These are phyloP conservation scores for Hamigera avellanea DNA, from an alignment of 495 filamentous ascomycete species.

Conservation along the genomic window DNA sequence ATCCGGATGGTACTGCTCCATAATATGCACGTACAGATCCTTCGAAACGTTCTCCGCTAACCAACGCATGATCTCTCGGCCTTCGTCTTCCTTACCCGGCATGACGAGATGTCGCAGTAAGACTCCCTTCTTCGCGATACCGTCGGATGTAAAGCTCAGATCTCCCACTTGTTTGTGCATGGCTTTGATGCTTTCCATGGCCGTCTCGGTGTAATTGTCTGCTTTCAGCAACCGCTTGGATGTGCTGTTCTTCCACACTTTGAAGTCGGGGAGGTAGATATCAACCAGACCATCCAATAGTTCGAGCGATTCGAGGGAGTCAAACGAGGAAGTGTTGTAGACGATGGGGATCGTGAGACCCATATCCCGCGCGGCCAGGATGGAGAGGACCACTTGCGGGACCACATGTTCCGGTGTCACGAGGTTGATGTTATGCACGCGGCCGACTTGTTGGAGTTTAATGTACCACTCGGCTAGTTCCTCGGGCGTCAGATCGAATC, in stretches of 20 bases:
- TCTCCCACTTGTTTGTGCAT: conserved; percentile 73
- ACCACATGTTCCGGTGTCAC: conserved; percentile 71
- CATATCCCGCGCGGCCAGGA: conserved; percentile 53
- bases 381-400: conserved; percentile 60
- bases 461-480: conserved; percentile 67
- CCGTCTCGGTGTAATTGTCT: conserved; percentile 54
- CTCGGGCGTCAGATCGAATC: conserved; percentile 63
- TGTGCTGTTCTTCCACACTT: conserved; percentile 53
- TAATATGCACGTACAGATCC: conserved; percentile 60
- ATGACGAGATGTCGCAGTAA: conserved; percentile 67
- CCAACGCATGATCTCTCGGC: conserved; percentile 56
- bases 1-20: conserved; percentile 70
- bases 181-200: conserved; percentile 57
- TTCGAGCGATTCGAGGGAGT: conserved; percentile 52
- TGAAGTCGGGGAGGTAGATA: conserved; percentile 72
- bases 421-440: conserved; percentile 71
- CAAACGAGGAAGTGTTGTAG: conserved; percentile 70
- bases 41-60: conserved; percentile 52
- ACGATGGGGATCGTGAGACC: conserved; percentile 59
- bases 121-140: conserved; percentile 62
- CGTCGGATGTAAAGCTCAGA: conserved; percentile 62
- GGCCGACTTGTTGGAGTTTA: conserved; percentile 56
- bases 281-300: conserved; percentile 65
- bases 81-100: conserved; percentile 60
- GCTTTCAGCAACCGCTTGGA: conserved; percentile 62